Conservation (phyloP, 2,329 filamentous ascomycete genomes). For the Colletotrichum caudatum region DNA sequence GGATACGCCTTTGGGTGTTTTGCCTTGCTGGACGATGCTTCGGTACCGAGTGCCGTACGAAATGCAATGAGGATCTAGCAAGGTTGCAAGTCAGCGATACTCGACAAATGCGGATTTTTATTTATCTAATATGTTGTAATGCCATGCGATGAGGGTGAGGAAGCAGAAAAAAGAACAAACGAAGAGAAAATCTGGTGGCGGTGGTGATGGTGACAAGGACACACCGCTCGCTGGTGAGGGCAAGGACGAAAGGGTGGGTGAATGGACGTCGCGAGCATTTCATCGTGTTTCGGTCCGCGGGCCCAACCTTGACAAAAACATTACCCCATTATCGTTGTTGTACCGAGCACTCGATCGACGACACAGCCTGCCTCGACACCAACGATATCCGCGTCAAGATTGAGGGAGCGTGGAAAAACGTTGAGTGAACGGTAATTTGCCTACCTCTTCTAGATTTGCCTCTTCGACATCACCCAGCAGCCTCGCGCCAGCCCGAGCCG, state of each 20-base stretch:
- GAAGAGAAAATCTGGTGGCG: background rate
- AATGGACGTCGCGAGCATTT: slow-evolving; percentile 47
- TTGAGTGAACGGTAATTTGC: slow-evolving; percentile 41
- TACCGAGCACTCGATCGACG: slow-evolving; percentile 5
- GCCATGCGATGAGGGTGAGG: background rate
- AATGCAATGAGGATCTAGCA: slow-evolving; percentile 48
- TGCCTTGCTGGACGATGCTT: slow-evolving; percentile 21
- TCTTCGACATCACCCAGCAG: slow-evolving; percentile 68
- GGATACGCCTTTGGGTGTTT: slow-evolving; percentile 50
- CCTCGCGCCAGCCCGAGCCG: slow-evolving; percentile 59
- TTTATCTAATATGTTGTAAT: too few species aligned
- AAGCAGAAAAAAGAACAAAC: background rate
- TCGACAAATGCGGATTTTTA: background rate
- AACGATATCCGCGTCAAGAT: background rate
- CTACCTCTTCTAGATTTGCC: slow-evolving; percentile 70
- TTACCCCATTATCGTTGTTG: slow-evolving; percentile 1
- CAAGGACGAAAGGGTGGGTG: slow-evolving; percentile 41
- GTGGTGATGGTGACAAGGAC: background rate
- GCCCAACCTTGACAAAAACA: slow-evolving; percentile 25
- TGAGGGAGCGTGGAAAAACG: background rate
- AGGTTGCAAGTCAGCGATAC: slow-evolving; percentile 41
- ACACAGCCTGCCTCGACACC: background rate
- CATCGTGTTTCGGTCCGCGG: slow-evolving; percentile 5
- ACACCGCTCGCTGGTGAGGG: background rate
- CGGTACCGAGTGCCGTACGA: slow-evolving; percentile 39